Conservation (phyloP, 2,329 filamentous ascomycete genomes). For the Ophiostoma australiae region DNA sequence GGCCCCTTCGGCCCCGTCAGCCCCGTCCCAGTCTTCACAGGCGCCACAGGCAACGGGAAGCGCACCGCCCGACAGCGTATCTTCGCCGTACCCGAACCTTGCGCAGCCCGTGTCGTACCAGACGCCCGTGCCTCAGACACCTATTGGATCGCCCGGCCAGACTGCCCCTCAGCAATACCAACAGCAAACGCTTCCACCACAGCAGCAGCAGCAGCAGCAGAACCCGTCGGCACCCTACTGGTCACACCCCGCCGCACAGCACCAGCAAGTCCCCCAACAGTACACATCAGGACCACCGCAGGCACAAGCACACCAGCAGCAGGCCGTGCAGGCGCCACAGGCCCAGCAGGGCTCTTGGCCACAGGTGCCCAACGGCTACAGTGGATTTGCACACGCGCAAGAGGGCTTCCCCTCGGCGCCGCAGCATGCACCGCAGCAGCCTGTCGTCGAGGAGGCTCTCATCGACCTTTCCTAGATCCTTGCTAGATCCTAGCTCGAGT, state of each 20-base stretch:
- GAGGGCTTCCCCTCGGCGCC: constrained; percentile 63
- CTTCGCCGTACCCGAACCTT: constrained; percentile 2
- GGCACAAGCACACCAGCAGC: constrained; percentile 37
- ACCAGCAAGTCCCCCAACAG: constrained; percentile 37
- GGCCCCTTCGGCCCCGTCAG: background rate
- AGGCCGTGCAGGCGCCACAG: constrained; percentile 31
- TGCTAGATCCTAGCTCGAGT: background rate
- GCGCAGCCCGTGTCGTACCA: constrained; percentile 4
- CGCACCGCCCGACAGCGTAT: background rate
- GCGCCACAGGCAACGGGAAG: background rate
- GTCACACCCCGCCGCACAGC: constrained; percentile 43
- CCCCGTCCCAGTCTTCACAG: constrained; percentile 1
- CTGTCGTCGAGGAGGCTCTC: constrained; percentile 66
- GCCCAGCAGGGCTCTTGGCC: constrained; percentile 30
- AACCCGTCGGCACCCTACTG: constrained; percentile 39
- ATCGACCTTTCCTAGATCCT: constrained; percentile 58
- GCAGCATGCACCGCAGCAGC: constrained; percentile 55
- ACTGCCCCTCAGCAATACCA: constrained; percentile 36
- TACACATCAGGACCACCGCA: constrained; percentile 35
- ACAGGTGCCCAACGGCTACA: constrained; percentile 37
- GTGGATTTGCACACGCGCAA: constrained; percentile 52
- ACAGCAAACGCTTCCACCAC: constrained; percentile 28
- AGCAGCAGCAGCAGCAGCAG: constrained; percentile 12
- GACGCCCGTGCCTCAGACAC: background rate
- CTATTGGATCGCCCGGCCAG: constrained; percentile 24